phyloP scores from a whole-genome alignment of 495 filamentous ascomycete genomes.

The Trichoderma parareesei region DNA sequence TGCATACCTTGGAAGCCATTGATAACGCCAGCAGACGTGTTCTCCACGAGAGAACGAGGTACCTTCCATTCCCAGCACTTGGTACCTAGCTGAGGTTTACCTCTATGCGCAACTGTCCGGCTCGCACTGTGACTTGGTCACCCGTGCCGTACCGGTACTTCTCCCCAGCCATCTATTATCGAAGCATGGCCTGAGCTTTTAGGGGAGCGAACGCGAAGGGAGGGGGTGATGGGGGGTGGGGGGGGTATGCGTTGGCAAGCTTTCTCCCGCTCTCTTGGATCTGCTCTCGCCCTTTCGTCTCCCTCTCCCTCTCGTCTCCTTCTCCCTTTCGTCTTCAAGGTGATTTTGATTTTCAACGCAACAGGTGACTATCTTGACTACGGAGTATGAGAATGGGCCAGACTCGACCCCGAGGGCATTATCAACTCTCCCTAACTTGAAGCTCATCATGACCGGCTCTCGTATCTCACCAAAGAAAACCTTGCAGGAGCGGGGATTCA shows the following conservation, averaged over 20 bases:
- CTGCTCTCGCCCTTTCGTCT: neutral
- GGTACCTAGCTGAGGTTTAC: neutral
- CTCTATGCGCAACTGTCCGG: neutral
- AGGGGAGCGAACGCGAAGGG: neutral
- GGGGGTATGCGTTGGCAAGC: constrained; percentile 1
- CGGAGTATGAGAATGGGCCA: neutral
- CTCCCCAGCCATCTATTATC: constrained; percentile 5
- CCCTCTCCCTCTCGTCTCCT: neutral
- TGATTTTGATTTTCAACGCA: neutral
- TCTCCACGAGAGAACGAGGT: neutral
- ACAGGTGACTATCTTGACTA: neutral
- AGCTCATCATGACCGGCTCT: neutral
- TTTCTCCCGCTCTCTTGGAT: neutral
- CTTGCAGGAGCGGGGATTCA: constrained; percentile 2
- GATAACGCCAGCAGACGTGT: too few relatives aligned
- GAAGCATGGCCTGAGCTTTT: neutral
- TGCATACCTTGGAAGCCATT: too few relatives aligned
- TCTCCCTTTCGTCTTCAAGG: neutral
- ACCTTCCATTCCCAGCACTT: neutral
- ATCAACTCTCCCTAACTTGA: neutral
- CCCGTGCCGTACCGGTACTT: neutral
- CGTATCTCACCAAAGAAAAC: neutral
- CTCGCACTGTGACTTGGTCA: neutral
- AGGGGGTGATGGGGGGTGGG: neutral
- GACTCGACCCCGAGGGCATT: neutral